These are phyloP conservation scores for Ambrosiella xylebori DNA, from an alignment of 2,329 filamentous ascomycete species.

Conservation along the genomic window DNA sequence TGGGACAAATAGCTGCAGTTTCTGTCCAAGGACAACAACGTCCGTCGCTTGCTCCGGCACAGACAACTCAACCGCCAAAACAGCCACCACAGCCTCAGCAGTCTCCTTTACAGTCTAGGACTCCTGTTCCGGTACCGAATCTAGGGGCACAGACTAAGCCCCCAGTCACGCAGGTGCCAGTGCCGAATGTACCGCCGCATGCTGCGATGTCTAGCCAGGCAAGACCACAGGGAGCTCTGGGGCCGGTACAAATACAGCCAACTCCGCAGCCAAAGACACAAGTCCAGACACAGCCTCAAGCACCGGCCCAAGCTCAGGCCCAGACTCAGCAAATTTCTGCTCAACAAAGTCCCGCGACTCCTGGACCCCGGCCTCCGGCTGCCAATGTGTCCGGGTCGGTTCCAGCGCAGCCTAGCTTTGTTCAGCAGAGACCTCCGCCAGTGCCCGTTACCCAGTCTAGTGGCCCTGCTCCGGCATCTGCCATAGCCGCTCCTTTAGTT, in stretches of 20 bases:
- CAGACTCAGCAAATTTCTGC: neutral
- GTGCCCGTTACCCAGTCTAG: neutral
- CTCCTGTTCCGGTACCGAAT: neutral
- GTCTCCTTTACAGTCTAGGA: neutral
- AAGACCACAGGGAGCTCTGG: neutral
- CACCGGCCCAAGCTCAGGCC: neutral
- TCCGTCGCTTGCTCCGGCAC: neutral
- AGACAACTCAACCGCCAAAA: neutral
- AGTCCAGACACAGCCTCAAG: neutral
- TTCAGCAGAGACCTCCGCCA: neutral
- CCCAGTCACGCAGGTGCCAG: neutral
- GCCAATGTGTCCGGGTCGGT: neutral
- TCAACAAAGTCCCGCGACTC: neutral
- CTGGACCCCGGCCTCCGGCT: neutral
- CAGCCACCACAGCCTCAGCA: neutral
- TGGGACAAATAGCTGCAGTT: neutral
- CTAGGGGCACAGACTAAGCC: neutral
- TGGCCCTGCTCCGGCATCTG: neutral
- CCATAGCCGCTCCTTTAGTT: neutral
- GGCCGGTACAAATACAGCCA: no score
- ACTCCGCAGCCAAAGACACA: neutral
- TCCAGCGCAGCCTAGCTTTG: neutral
- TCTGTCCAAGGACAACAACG: neutral
- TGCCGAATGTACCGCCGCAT: no score
- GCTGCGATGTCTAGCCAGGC: neutral